Base-by-base conservation (phyloP, 2,329 filamentous ascomycete species). In the Monilinia vaccinii-corymbosi region DNA sequence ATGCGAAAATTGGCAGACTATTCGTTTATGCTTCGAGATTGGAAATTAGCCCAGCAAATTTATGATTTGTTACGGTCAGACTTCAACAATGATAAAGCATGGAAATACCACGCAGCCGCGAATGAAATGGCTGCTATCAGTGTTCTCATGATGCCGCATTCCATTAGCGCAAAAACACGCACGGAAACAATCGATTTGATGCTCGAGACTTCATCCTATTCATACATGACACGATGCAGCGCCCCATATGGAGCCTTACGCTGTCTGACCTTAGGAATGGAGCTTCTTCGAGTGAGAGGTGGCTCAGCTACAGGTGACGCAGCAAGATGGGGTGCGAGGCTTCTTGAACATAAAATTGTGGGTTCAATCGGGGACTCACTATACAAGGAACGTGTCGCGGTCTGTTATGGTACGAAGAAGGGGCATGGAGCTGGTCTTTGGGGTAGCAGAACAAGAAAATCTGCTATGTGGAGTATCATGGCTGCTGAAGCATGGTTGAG, bases 1-100 rank as follows among this genome's bases (percentile, higher is more conserved):
- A 89, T 99, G 83, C 86, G 94, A 40, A 96, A 95, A 71, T 78
- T 99, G 52, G 94, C 90, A 47, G 94, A 99, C 72, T 97, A 93
- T 74, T 87, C 91, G 13, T 96, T 99, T 70, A 97, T 99, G 92
- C 80, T 99, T 42, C 84, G 94, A 36, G 95, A 99, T 73, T 99
- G 88, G 85, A 97, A 95, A 73, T 77, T 99, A 40, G 90, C 94
- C 11, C 84, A 94, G 67, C 91, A 88, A 14, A 96, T 90, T 0
- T 99, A 97, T 71, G 93, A 99, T 60, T 81, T 99, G 6, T 76
- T 99, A 10, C 84, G 91, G 57, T 83, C 86, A 9, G 95, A 99
- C 72, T 99, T 93, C 73, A 86, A 85, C 70, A 94, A 94, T 71
- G 92, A 97, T 72, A 97, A 97, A 73, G 95, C 94, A 1, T 99